Evolutionary conservation across 78 protist genomes (phyloP).

Genomic region (Dictyostelium citrinum): DNA sequence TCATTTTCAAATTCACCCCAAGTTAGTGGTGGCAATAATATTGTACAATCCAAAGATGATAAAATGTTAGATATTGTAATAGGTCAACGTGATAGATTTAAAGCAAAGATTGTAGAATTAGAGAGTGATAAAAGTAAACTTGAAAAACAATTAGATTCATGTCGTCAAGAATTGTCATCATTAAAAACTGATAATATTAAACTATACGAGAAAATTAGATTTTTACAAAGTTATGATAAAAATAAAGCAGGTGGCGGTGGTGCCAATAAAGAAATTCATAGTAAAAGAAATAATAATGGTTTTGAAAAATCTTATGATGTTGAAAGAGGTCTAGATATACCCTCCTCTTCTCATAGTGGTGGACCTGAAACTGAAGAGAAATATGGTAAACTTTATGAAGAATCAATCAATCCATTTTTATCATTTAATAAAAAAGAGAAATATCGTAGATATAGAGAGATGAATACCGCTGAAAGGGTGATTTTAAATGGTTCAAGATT

Average conservation of each 20-base stretch:
- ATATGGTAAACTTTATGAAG: slow-evolving; percentile 85
- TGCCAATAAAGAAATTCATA: neutral
- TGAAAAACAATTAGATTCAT: slow-evolving; percentile 9
- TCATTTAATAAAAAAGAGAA: slow-evolving; percentile 82
- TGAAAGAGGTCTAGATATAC: slow-evolving; percentile 26
- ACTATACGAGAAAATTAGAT: slow-evolving; percentile 89
- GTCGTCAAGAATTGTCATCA: slow-evolving; percentile 50
- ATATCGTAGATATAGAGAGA: slow-evolving; percentile 70
- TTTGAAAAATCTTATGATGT: slow-evolving; percentile 13
- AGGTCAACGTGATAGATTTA: slow-evolving; percentile 87
- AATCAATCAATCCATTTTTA: slow-evolving; percentile 87
- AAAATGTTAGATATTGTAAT: slow-evolving; percentile 76
- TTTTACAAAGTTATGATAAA: slow-evolving; percentile 81
- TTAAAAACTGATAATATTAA: slow-evolving; percentile 88
- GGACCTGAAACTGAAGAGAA: slow-evolving; percentile 30
- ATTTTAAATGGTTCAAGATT: slow-evolving; percentile 77
- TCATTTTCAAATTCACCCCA: neutral
- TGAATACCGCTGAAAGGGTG: slow-evolving; percentile 79
- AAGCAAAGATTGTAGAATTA: slow-evolving; percentile 49
- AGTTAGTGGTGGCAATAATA: neutral
- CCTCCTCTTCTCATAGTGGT: neutral
- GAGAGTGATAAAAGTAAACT: slow-evolving; percentile 71
- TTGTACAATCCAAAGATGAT: slow-evolving; percentile 15
- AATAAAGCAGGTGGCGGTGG: neutral
- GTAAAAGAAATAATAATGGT: neutral